These are phyloP conservation scores for Hygrophorus russula DNA, from an alignment of 768 basidiomycete genomes.

Conservation along the genomic window DNA sequence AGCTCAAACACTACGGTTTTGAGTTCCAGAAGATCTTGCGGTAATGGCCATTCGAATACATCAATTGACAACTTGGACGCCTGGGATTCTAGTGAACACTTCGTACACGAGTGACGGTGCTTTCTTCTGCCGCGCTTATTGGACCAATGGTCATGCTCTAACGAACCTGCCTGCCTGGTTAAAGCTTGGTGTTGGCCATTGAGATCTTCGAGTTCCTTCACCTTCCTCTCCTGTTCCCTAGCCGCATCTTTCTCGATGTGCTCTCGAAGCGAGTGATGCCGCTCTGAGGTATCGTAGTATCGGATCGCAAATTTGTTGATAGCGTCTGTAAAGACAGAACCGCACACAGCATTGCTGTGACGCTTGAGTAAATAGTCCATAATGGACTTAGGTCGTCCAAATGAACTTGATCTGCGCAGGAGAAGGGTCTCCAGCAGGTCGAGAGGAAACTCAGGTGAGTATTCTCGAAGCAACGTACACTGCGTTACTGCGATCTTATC, in stretches of 20 bases:
- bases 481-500: conserved; percentile 21
- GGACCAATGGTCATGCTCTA: conserved; percentile 7
- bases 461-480: conserved; percentile 27
- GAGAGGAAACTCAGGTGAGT: conserved; percentile 33
- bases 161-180: background rate
- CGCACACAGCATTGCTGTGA: conserved; percentile 7
- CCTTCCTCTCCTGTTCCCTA: conserved; percentile 10
- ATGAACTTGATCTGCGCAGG: conserved; percentile 17
- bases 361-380: conserved; percentile 22
- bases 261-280: conserved; percentile 13
- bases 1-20: conserved; percentile 31
- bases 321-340: conserved; percentile 22
- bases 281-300: conserved; percentile 17
- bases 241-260: conserved; percentile 19
- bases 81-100: conserved; percentile 14
- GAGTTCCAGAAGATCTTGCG: conserved; percentile 12
- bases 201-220: conserved; percentile 14
- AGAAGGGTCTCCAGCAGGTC: conserved; percentile 29
- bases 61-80: conserved; percentile 20
- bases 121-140: background rate
- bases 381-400: conserved; percentile 17
- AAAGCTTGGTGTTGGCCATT: conserved; percentile 14
- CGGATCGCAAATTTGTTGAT: conserved; percentile 21
- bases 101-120: conserved; percentile 12
- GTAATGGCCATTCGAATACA: conserved; percentile 38